phyloP scores from a whole-genome alignment of 2,329 filamentous ascomycete genomes.

The Trichoderma semiorbis region DNA sequence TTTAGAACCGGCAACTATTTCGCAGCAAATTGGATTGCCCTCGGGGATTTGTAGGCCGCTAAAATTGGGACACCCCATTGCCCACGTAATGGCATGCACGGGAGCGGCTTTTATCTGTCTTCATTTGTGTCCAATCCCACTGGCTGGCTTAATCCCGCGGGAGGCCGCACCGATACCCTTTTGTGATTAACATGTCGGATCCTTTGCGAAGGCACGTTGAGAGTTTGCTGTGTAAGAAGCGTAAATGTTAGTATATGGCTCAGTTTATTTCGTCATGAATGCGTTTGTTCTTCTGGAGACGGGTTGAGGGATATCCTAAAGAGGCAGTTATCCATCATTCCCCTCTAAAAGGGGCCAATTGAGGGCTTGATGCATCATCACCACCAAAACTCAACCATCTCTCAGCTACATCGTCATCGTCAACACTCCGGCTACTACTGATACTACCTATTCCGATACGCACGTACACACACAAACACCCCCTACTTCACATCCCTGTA shows the following conservation, averaged over 20 bases:
- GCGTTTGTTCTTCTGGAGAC: not conserved
- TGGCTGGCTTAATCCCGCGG: not conserved
- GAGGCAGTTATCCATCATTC: not conserved
- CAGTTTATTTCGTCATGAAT: not conserved
- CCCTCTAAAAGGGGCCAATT: not conserved
- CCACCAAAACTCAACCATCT: not conserved
- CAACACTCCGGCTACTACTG: not conserved
- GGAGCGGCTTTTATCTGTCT: not conserved
- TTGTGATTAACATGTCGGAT: not conserved
- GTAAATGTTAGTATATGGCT: not conserved
- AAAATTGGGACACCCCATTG: not conserved
- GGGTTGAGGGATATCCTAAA: not conserved
- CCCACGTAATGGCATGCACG: constrained; percentile 3
- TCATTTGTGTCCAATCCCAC: not conserved
- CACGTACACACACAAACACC: not conserved
- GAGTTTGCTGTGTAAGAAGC: not conserved
- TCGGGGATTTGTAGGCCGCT: constrained; percentile 5
- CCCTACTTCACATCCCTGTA: not conserved
- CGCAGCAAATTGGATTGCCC: not conserved
- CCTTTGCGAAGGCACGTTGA: not conserved
- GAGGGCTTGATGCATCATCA: not conserved
- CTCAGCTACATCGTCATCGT: not conserved
- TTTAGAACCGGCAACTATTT: constrained; percentile 3
- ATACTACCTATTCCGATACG: not conserved
- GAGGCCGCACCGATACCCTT: not conserved